Conservation (phyloP, 306 rosid species). For the Carpinus fangiana region DNA sequence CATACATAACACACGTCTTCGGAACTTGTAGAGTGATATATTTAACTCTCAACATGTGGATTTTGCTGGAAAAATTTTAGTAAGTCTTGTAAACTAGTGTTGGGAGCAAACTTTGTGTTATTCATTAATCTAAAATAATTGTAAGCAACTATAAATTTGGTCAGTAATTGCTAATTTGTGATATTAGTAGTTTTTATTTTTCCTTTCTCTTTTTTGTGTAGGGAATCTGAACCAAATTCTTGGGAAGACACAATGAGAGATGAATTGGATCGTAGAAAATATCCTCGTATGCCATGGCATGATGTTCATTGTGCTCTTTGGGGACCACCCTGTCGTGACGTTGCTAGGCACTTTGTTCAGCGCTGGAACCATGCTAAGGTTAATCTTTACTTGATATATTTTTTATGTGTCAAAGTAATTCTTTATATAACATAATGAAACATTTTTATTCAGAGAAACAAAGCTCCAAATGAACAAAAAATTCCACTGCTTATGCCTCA, state of each 20-base stretch:
- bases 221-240: slow-evolving; percentile 98
- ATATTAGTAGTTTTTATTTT: not conserved
- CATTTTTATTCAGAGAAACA: slow-evolving; percentile 67
- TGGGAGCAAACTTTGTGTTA: no score
- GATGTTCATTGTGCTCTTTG: slow-evolving; percentile 97
- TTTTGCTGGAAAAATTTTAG: no score
- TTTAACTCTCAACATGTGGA: not conserved
- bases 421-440: slow-evolving; percentile 11
- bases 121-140: no score
- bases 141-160: not conserved
- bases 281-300: slow-evolving; percentile 99
- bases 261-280: slow-evolving; percentile 85
- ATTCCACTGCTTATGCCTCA: slow-evolving; percentile 98
- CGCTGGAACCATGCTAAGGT: slow-evolving; percentile 99
- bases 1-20: not conserved
- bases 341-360: slow-evolving; percentile 99
- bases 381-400: slow-evolving; percentile 6
- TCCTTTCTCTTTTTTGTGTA: slow-evolving; percentile 2
- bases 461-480: slow-evolving; percentile 89
- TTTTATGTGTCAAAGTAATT: slow-evolving; percentile 11
- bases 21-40: not conserved
- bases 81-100: no score
- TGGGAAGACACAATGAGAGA: slow-evolving; percentile 99
- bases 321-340: slow-evolving; percentile 99
- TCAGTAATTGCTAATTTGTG: not conserved